Base-by-base conservation (phyloP, 2,329 filamentous ascomycete genomes). In the Ploettnerulaceae sp. region DNA sequence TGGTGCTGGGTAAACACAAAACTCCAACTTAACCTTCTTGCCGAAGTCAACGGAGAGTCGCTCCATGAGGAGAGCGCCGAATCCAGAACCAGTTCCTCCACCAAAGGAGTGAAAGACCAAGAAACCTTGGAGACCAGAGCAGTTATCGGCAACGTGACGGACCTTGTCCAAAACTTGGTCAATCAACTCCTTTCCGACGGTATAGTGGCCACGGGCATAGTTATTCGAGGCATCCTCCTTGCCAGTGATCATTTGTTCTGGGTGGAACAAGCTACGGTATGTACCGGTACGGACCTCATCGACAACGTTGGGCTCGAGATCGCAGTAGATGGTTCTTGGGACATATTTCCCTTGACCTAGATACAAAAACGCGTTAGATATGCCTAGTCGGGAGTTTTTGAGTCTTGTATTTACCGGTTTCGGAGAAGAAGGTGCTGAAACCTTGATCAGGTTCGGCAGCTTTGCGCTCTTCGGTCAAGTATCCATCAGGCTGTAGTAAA, bases 161-260 rank as follows among this genome's bases (percentile, higher is more conserved):
- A 98, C 86, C 81, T 95, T 95, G 80, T 98, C 93, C 61, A 97
- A 77, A 54, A 97, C 93, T 70, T 90, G 84, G 71, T 98, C 93
- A 64, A 97, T 96, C 71, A 98, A 82, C 79, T 98, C 93, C 82
- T 97, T 97, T 70, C 93, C 93, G 63, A 97, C 90, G 56, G 93
- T 98, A 81, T 98, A 98, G 79, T 98, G 93, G 61, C 93, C 93
- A 81, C 93, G 91, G 64, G 93, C 93, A 68, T 97, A 97, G 84
- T 98, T 98, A 86, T 98, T 98, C 62, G 91, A 96, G 61, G 93
- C 93, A 83, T 97, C 93, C 81, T 97, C 93, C 84, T 97, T 97
- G 74, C 93, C 93, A 58, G 89, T 95, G 73, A 98, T 96, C 91
- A 98, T 95, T 76, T 94, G 86, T 76, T 97, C 93, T 51, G 93